Conservation (phyloP, 225 moss, liverwort and hornwort species). For the Marchantia polymorpha region DNA sequence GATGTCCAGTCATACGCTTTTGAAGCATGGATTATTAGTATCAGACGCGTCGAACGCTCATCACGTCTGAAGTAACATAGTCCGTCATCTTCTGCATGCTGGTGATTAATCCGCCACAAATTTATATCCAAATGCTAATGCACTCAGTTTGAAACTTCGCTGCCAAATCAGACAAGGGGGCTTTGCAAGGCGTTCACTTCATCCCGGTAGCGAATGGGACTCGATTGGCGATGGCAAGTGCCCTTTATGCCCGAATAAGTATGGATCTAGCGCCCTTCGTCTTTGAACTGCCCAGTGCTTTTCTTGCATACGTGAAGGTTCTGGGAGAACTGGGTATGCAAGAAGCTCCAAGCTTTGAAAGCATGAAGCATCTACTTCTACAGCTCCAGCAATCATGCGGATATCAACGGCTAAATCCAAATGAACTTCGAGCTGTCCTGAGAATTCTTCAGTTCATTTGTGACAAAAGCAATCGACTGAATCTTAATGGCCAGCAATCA, state of each 20-base stretch:
- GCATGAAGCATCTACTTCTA: constrained; percentile 60
- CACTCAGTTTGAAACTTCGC: not conserved
- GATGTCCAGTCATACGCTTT: too few relatives aligned
- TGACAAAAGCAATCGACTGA: constrained; percentile 54
- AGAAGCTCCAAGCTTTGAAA: constrained; percentile 65
- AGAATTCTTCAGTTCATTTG: constrained; percentile 68
- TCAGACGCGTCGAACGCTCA: too few relatives aligned
- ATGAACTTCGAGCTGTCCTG: constrained; percentile 71
- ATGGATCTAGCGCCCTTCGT: constrained; percentile 84
- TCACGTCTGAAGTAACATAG: too few relatives aligned
- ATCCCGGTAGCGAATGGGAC: constrained; percentile 89
- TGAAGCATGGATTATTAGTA: too few relatives aligned
- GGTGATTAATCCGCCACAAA: too few relatives aligned
- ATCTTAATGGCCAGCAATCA: constrained; percentile 30
- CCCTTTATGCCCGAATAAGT: constrained; percentile 68
- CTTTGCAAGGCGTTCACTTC: constrained; percentile 56
- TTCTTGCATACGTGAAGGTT: constrained; percentile 68
- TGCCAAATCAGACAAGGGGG: constrained; percentile 54
- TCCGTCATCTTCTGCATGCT: too few relatives aligned
- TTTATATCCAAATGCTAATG: too few relatives aligned
- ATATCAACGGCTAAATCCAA: constrained; percentile 79
- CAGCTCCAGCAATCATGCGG: constrained; percentile 68
- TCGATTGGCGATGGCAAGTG: constrained; percentile 65
- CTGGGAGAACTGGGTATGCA: constrained; percentile 74
- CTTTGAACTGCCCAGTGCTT: constrained; percentile 76